Evolutionary conservation across 1,284 basidiomycete genomes (phyloP).

Genomic region (Ceratobasidium papillatum): DNA sequence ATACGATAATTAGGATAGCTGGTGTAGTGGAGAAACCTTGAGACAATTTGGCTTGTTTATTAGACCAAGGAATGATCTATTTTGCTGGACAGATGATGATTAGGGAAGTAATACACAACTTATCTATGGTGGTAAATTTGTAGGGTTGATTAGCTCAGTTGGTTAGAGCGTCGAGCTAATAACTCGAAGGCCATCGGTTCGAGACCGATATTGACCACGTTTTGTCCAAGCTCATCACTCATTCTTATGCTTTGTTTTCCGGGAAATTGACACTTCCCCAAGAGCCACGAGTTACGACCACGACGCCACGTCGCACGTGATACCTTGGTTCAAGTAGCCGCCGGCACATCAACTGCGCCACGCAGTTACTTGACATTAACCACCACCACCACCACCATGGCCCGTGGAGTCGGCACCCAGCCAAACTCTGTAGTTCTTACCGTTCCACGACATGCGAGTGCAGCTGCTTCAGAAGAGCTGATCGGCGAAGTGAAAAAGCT

Average conservation of each 20-base stretch:
- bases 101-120: too few relatives aligned
- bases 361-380: background rate
- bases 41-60: too few relatives aligned
- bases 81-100: background rate
- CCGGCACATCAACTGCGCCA: background rate
- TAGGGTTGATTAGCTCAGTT: conserved; percentile 4
- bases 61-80: background rate
- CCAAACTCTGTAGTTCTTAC: conserved; percentile 13
- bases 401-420: background rate
- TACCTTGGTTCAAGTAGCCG: background rate
- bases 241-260: too few relatives aligned
- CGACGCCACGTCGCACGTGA: too few relatives aligned
- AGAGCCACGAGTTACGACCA: too few relatives aligned
- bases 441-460: conserved; percentile 39
- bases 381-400: conserved; percentile 8
- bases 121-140: background rate
- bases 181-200: conserved; percentile 10
- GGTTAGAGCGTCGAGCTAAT: conserved; percentile 3
- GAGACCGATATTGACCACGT: conserved; percentile 1
- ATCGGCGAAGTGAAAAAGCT: conserved; percentile 17
- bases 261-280: too few relatives aligned
- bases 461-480: conserved; percentile 14
- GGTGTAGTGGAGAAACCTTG: too few relatives aligned
- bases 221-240: background rate
- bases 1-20: too few relatives aligned